Evolutionary conservation across 192 early-diverging fungal genomes (phyloP), one percentile per base, ranked within the genome.

Genomic region (Gaertneriomyces semiglobifer): DNA sequence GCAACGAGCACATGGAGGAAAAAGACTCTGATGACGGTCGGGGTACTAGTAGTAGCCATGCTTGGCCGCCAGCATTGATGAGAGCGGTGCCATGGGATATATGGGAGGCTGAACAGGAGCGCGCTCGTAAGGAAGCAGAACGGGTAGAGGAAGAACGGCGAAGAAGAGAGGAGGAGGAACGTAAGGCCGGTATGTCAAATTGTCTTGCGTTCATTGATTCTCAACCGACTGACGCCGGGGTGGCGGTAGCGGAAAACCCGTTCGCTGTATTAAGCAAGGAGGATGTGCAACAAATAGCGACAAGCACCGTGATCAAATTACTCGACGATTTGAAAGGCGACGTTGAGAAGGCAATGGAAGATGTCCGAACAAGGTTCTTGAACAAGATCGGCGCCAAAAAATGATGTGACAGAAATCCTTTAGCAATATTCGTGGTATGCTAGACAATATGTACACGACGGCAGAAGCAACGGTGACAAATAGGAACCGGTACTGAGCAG

Each of bases 191-290:
- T 73, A 50, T 6, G 57, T 48, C 7, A 44, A 18, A 14, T 55
- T 20, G 12, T n/a, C 42, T 71, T 58, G 11, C 51, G 9, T 69
- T 39, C 52, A 38, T 19, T 50, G 14, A 66, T 39, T 16, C 2
- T 14, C 60, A 60, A 25, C 58, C 4, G 12, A 18, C 16, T 18
- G 1, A 33, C 25, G 25, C 25, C 25, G 9, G 33, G 39, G 33
- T 63, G 12, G 5, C 55, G 11, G 6, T 42, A 69, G 72, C 67
- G 3, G 71, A 68, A 19, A 77, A 77, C 44, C 75, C 75, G 25
- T 77, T 77, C 44, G 75, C 58, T 11, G 71, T 73, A 2, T 45
- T 77, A 9, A 19, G 40, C 25, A 18, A 47, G 6, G 75, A 77
- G 11, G 39, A 6, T 9, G 65, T 77, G 11, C 72, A 72, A 53